Percentiles rank a stretch among this genome's conserved stretches.
phyloP scores from a whole-genome alignment of 163 green algal species.

The Scenedesmus sp. region DNA sequence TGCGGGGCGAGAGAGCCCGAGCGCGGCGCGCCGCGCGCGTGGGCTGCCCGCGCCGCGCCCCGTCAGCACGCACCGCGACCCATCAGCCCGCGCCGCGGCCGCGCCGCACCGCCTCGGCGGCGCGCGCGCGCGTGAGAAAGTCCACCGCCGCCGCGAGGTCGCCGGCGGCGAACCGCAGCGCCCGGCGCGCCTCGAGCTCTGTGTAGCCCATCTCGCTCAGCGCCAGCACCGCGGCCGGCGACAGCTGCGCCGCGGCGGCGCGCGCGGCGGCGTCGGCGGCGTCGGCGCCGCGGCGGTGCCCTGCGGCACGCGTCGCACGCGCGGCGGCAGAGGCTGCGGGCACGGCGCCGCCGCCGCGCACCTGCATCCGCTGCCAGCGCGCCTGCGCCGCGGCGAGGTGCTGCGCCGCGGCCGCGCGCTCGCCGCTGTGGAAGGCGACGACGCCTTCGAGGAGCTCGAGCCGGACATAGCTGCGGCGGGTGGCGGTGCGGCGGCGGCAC shows the following conservation, averaged over 20 bases:
- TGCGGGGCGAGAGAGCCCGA: too few relatives aligned
- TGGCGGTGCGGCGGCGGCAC: conserved; percentile 1
- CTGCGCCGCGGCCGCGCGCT: conserved; percentile 39
- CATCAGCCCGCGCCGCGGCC: too few relatives aligned
- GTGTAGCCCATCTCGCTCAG: conserved; percentile 70
- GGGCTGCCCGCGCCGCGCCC: too few relatives aligned
- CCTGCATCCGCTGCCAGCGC: conserved; percentile 60
- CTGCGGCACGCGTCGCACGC: too few relatives aligned
- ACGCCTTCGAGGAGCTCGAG: conserved; percentile 74
- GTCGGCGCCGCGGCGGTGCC: too few relatives aligned
- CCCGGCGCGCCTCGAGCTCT: conserved; percentile 47
- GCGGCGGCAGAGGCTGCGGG: too few relatives aligned
- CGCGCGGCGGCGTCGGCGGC: conserved; percentile 50
- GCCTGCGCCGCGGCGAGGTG: conserved; percentile 52
- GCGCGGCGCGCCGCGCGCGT: neutral
- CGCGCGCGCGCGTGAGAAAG: conserved; percentile 59
- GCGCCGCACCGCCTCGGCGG: conserved; percentile 28
- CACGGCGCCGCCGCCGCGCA: conserved; percentile 21
- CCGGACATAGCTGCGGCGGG: conserved; percentile 63
- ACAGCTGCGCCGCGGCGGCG: conserved; percentile 63
- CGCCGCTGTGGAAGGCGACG: conserved; percentile 58
- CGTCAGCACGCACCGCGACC: too few relatives aligned
- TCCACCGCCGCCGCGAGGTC: conserved; percentile 54
- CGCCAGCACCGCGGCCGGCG: conserved; percentile 51
- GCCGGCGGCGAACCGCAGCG: conserved; percentile 62